Evolutionary conservation across 768 basidiomycete genomes (phyloP), one percentile per base, ranked within the genome.

Genomic region (Boletellus ananiceps): DNA sequence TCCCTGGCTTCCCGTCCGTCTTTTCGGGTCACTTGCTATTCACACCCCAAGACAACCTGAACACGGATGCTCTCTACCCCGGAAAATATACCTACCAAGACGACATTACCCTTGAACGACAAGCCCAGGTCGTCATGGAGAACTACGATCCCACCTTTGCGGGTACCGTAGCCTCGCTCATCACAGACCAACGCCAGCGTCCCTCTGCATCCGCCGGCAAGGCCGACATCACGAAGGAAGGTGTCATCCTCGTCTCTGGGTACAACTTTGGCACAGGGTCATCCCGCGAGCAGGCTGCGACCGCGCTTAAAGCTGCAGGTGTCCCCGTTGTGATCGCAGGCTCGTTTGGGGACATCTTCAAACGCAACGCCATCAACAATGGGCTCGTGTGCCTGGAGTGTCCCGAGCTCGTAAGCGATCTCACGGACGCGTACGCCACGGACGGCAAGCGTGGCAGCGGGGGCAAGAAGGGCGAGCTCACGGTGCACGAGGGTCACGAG

Each of bases 51-150:
- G 96, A 99, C 68, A 99, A 99, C 64, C 69, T 99, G 52, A 98
- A 94, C 67, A 99, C 96, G 1, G 96, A 99, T 62, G 96, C 89
- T 1, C 92, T 99, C 61, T 99, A 99, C 71, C 96, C 96, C 1
- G 95, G 95, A 16, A 98, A 96, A 69, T 98, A 96, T 69, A 99
- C 95, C 6, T 99, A 99, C 69, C 93, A 96, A 69, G 96, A 99
- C 66, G 96, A 97, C 62, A 96, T 99, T 66, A 97, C 95, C 2
- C 91, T 93, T 32, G 86, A 84, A 53, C 81, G 84, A 25, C 96
- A 98, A 67, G 94, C 93, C 2, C 82, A 96, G 60, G 88, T 98
- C 18, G 95, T 97, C 35, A 97, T 98, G 94, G 95, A 99, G 73
- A 99, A 98, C 73, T 98, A 99, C 68, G 95, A 99, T 61, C 85